Evolutionary conservation across 2,329 filamentous ascomycete species (phyloP).

Genomic region (Leptographium wingfieldii): DNA sequence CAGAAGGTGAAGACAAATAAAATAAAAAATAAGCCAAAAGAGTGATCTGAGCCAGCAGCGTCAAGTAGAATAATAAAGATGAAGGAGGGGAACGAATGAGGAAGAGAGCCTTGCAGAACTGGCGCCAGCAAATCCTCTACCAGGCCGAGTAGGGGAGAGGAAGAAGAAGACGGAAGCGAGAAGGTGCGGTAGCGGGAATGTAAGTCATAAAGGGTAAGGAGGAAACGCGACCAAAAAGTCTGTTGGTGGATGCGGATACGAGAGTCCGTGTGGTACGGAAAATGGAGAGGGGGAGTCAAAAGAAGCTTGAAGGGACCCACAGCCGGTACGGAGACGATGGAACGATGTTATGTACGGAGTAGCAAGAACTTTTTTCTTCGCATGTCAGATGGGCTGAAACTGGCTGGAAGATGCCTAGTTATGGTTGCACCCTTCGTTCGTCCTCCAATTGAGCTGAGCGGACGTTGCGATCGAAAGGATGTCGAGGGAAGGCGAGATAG

Average conservation of each 20-base stretch:
- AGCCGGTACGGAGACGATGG: neutral
- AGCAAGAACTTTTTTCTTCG: neutral
- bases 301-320: neutral
- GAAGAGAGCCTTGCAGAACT: slow-evolving; percentile 22
- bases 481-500: neutral
- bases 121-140: slow-evolving; percentile 29
- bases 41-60: slow-evolving; percentile 50
- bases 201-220: slow-evolving; percentile 26
- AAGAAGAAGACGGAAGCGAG: slow-evolving; percentile 10
- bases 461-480: neutral
- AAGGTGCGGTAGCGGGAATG: slow-evolving; percentile 13
- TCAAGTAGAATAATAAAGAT: slow-evolving; percentile 23
- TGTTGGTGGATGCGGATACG: neutral
- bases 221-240: neutral
- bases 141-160: slow-evolving; percentile 26
- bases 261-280: neutral
- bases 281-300: neutral
- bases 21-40: slow-evolving; percentile 24
- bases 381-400: neutral
- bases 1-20: slow-evolving; percentile 8
- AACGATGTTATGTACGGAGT: neutral
- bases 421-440: too few species aligned
- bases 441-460: too few species aligned
- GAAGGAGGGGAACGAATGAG: slow-evolving; percentile 21
- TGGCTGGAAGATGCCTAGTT: neutral